Evolutionary conservation across 371 early-diverging fungal species (phyloP).

Genomic region (Syncephalastrum sp.): DNA sequence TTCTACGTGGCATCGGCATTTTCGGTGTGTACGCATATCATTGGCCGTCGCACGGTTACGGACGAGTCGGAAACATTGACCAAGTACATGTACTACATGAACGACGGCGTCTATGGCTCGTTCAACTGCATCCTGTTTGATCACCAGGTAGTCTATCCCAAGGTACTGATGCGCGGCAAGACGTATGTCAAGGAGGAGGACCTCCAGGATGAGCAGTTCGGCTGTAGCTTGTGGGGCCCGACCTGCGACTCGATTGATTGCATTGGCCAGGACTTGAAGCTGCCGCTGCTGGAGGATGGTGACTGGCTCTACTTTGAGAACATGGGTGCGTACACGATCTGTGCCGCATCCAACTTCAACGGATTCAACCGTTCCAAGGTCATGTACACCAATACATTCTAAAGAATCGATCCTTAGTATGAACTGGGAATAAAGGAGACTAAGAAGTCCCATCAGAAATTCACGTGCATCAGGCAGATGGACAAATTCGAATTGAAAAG

Average conservation of each 20-base stretch:
- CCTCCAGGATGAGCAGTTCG: slow-evolving; percentile 24
- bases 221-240: slow-evolving; percentile 94
- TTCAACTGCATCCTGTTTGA: slow-evolving; percentile 98
- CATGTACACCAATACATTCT: slow-evolving; percentile 81
- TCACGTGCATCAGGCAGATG: too few species aligned
- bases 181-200: slow-evolving; percentile 7
- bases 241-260: slow-evolving; percentile 98
- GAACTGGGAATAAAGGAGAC: too few species aligned
- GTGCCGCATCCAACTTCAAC: slow-evolving; percentile 89
- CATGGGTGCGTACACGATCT: slow-evolving; percentile 97
- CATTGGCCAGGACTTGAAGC: slow-evolving; percentile 62
- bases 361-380: slow-evolving; percentile 86
- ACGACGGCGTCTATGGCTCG: slow-evolving; percentile 97
- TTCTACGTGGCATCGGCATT: slow-evolving; percentile 95
- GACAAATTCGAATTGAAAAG: not conserved
- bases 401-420: slow-evolving; percentile 4
- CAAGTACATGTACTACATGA: slow-evolving; percentile 94
- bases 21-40: slow-evolving; percentile 88
- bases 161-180: slow-evolving; percentile 25
- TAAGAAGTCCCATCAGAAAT: too few species aligned
- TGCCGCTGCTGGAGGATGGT: slow-evolving; percentile 89
- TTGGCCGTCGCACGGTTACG: slow-evolving; percentile 79
- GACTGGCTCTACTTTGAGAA: slow-evolving; percentile 95
- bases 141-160: slow-evolving; percentile 80
- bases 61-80: slow-evolving; percentile 46